A percentile compares a stretch with the other conserved stretches of the same genome.
phyloP scores from a whole-genome alignment of 176 grass and related monocot species.

The Echinochloa phyllopogon region DNA sequence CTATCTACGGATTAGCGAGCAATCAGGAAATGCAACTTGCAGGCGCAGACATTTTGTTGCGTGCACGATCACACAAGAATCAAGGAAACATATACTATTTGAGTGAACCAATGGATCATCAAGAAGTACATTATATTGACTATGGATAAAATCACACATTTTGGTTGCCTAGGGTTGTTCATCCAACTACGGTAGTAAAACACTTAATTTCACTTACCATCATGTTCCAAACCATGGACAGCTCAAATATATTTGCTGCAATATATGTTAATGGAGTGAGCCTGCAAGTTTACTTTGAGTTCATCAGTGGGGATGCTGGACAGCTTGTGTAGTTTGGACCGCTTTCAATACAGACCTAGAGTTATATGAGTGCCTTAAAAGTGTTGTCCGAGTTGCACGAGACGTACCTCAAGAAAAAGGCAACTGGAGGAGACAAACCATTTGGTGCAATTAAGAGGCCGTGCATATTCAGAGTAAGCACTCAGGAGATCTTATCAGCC shows the following conservation, averaged over 20 bases:
- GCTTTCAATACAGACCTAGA: neutral
- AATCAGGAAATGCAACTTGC: slow-evolving; percentile 16
- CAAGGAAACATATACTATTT: slow-evolving; percentile 1
- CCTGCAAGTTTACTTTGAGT: neutral
- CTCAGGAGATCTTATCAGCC: neutral
- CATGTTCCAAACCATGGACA: neutral
- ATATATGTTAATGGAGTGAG: neutral
- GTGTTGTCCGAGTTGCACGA: slow-evolving; percentile 22
- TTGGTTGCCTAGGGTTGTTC: neutral
- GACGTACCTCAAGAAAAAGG: slow-evolving; percentile 34
- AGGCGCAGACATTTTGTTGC: slow-evolving; percentile 22
- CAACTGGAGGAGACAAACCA: slow-evolving; percentile 9
- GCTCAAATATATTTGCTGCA: slow-evolving; percentile 15
- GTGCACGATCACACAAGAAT: neutral
- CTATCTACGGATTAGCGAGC: neutral
- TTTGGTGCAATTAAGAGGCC: slow-evolving; percentile 27
- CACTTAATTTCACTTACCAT: neutral
- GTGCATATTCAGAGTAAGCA: neutral
- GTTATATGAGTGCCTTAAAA: slow-evolving; percentile 30
- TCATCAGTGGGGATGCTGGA: slow-evolving; percentile 10
- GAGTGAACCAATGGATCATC: neutral
- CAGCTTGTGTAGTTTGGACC: slow-evolving; percentile 30
- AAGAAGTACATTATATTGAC: slow-evolving; percentile 8
- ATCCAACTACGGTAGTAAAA: neutral
- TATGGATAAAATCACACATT: slow-evolving; percentile 13